phyloP scores from a whole-genome alignment of 306 rosid genomes.

The Trifolium fragiferum region DNA sequence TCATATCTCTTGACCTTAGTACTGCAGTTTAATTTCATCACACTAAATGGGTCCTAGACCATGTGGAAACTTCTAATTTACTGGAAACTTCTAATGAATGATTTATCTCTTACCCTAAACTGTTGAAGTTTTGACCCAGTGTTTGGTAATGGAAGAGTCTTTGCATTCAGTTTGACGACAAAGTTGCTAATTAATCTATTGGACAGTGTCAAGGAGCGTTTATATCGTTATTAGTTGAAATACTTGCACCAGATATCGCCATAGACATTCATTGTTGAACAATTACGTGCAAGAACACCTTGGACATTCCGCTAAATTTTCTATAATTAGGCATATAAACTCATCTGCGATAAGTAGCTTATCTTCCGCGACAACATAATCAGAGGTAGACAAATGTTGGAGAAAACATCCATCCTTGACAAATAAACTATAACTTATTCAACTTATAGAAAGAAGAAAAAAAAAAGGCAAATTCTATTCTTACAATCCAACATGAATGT shows the following conservation, averaged over 20 bases:
- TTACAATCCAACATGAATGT: conserved; percentile 38
- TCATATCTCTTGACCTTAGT: no score
- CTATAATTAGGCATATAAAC: no score
- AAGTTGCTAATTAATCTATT: conserved; percentile 74
- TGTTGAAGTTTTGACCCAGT: conserved; percentile 47
- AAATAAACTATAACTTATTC: neutral
- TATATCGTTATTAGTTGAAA: no score
- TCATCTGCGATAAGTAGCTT: neutral
- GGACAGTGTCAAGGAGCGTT: conserved; percentile 36
- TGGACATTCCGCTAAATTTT: no score
- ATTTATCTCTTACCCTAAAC: conserved; percentile 53
- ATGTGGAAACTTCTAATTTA: no score
- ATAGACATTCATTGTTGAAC: no score
- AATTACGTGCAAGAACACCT: no score
- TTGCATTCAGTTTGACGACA: conserved; percentile 83
- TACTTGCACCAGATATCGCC: no score
- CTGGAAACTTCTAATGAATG: conserved; percentile 79
- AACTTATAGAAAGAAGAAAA: conserved; percentile 7
- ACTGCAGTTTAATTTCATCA: no score
- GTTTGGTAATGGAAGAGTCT: conserved; percentile 79
- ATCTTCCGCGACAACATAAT: neutral
- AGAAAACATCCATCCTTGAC: neutral
- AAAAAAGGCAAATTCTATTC: conserved; percentile 4
- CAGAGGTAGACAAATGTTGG: neutral
- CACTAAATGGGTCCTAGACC: no score